Evolutionary conservation across 139 green algal genomes (phyloP), one percentile per base, ranked within the genome.

Genomic region (Chlorella sp.): DNA sequence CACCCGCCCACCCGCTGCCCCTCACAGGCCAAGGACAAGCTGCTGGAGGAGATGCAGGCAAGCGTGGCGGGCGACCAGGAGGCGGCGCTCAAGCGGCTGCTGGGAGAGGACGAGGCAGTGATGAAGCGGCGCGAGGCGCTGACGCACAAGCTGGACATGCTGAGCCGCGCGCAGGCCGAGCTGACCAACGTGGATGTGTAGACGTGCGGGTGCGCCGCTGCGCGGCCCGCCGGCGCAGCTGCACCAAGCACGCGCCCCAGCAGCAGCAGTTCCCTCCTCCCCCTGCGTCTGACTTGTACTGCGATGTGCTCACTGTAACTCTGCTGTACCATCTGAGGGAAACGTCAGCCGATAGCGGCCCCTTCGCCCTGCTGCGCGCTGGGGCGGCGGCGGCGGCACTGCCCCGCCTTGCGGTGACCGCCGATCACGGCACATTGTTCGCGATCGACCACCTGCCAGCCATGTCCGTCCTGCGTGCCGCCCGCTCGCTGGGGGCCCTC

Each of bases 81-180:
- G 82, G 80, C 75, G n/a, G 69, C 87, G 41, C 89, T 98, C 67
- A 91, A 94, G 84, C 92, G 93, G 67, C 87, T 98, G 74, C 92
- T 98, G 80, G 94, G 92, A 47, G 95, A 98, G 89, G 95, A 96
- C 88, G 95, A 97, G 90, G 89, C 93, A 75, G 88, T 95, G 34
- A 91, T 92, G 23, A 93, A 92, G 88, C 88, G 95, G 83, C 88
- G 95, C 34, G 88, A 91, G 79, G 68, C 69, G 47, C 67, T 88
- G 20, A 82, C 67, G 9, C 41, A 81, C 51, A 91, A 91, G 23
- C 89, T 93, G 28, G 75, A 91, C 60, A 89, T 93, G 86, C 81
- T 93, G 55, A 75, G 80, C 34, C 82, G 85, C 30, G 90, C 90
- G 20, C 67, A 86, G 60, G 69, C 56, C 21, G 90, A 93, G 57